Base-by-base conservation (phyloP, 352 stramenopile species). In the Pythium monospermum region DNA sequence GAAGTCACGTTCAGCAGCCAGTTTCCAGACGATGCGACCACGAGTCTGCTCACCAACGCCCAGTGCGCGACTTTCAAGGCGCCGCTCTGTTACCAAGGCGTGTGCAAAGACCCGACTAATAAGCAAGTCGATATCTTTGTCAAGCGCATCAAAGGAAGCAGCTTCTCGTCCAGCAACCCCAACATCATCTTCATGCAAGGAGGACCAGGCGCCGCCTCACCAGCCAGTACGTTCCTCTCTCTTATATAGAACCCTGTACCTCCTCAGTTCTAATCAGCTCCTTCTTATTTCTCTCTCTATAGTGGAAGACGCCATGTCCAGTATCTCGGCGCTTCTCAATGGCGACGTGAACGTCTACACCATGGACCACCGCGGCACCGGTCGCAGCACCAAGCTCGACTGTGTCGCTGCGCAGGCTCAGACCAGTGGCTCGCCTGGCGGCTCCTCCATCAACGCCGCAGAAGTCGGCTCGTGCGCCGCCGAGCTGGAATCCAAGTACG, bases 31-130 rank as follows among this genome's bases (percentile, higher is more conserved):
- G 7, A 49, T 38, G 12, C n/a, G n/a, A n/a, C n/a, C n/a, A n/a
- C n/a, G n/a, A n/a, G n/a, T n/a, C n/a, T n/a, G n/a, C n/a, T n/a
- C n/a, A 26, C 39, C 18, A 27, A 39, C 11, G 84, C 79, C 51
- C 71, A 91, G 26, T 91, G 80, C 57, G 75, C 71, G 0, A 64
- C 83, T 33, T 59, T 91, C 18, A 59, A 69, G n/a, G 70, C 87
- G 52, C 77, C 80, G 36, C 62, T 91, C 41, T 91, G 80, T 57
- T 81, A 89, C 62, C 60, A 73, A 0, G 68, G 65, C n/a, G 49
- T 91, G 13, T 91, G 80, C 59, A 32, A 64, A n/a, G n/a, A n/a
- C n/a, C n/a, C n/a, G 21, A 87, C 75, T 53, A 60, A 76, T 43
- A 62, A 70, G 33, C 76, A 53, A 21, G 69, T 89, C 35, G 52